Percentiles rank a stretch among this genome's conserved stretches.
Evolutionary conservation across 2,329 filamentous ascomycete genomes (phyloP).

Genomic region (Penicillium digitatum): DNA sequence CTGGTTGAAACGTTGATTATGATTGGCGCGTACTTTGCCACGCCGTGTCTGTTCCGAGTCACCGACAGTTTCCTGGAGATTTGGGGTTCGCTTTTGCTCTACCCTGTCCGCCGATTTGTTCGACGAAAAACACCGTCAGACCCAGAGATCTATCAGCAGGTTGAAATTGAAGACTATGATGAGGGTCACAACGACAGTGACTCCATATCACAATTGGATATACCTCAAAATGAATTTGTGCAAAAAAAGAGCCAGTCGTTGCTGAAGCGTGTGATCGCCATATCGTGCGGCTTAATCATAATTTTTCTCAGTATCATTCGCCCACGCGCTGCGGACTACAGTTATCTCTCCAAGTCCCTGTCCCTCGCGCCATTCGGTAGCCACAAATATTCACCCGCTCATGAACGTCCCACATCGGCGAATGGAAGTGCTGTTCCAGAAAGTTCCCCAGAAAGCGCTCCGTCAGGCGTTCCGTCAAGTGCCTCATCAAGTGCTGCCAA

Average conservation of each 20-base stretch:
- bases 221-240: not conserved
- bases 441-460: not conserved
- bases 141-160: conserved; percentile 17
- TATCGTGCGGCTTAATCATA: conserved; percentile 1
- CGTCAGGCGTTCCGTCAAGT: not conserved
- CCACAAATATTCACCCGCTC: not conserved
- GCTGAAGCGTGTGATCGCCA: conserved; percentile 6
- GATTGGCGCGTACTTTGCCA: conserved; percentile 12
- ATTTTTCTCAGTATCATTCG: conserved; percentile 14
- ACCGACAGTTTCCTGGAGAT: conserved; percentile 8
- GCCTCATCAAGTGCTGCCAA: not conserved
- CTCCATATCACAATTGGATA: conserved; percentile 8
- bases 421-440: not conserved
- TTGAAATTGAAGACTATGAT: conserved; percentile 20
- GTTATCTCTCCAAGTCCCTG: conserved; percentile 18
- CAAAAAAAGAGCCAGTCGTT: not conserved
- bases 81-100: conserved; percentile 10
- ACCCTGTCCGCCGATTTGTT: not conserved
- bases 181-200: conserved; percentile 9
- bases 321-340: conserved; percentile 13
- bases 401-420: not conserved
- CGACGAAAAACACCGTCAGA: conserved; percentile 5
- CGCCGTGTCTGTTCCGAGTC: conserved; percentile 8
- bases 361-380: conserved; percentile 18
- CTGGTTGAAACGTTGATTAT: conserved; percentile 9